Percentiles rank a stretch among this genome's conserved stretches.
These are phyloP conservation scores for Aphanomyces astaci DNA, from an alignment of 352 stramenopile species.

Conservation along the genomic window DNA sequence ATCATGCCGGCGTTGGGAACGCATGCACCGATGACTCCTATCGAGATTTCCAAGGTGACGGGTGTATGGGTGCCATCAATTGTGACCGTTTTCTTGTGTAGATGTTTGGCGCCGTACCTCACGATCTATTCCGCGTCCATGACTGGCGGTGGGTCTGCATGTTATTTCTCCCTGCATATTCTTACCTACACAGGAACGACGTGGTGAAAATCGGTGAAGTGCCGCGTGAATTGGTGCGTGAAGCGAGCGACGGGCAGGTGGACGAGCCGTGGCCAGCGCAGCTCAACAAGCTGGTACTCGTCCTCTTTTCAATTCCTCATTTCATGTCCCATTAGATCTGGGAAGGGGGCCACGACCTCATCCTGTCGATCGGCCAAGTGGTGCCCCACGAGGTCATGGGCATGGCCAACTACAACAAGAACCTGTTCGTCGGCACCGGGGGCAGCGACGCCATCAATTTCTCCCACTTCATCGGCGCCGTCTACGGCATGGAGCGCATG, in stretches of 20 bases:
- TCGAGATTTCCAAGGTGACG: constrained; percentile 87
- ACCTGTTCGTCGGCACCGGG: constrained; percentile 95
- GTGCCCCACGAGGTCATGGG: constrained; percentile 97
- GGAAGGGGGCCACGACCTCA: constrained; percentile 87
- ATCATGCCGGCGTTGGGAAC: constrained; percentile 93
- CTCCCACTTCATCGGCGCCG: constrained; percentile 96
- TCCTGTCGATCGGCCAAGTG: constrained; percentile 95
- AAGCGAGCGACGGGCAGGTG: constrained; percentile 92
- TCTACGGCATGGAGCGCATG: constrained; percentile 98
- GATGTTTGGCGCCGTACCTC: constrained; percentile 92
- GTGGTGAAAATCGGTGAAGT: constrained; percentile 94
- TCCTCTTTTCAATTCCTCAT: background rate
- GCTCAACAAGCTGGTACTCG: constrained; percentile 90
- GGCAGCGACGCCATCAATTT: constrained; percentile 95
- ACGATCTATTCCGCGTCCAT: constrained; percentile 88
- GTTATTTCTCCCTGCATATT: background rate
- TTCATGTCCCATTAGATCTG: constrained; percentile 48
- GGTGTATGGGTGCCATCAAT: too few relatives aligned
- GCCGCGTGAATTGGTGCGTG: constrained; percentile 84
- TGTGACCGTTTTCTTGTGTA: too few relatives aligned
- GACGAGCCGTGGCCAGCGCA: constrained; percentile 94
- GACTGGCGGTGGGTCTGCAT: constrained; percentile 82
- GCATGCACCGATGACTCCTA: constrained; percentile 92
- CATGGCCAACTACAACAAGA: constrained; percentile 99
- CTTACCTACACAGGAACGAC: constrained; percentile 74